phyloP scores from a whole-genome alignment of 148 eudicot species.

The Persicaria maculosa region DNA sequence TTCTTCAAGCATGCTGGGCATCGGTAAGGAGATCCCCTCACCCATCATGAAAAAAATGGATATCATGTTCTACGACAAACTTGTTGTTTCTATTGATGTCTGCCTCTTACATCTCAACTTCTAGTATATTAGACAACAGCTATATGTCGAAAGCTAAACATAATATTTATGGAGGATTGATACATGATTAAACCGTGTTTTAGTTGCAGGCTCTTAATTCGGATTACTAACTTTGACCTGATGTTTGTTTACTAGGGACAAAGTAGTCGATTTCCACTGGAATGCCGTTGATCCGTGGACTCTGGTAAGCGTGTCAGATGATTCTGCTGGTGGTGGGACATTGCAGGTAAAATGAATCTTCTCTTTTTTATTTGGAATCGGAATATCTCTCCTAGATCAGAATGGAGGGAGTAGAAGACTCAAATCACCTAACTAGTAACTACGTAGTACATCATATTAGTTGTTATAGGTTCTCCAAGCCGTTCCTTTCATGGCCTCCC shows the following conservation, averaged over 20 bases:
- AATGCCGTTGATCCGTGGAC: constrained; percentile 91
- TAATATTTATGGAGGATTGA: not conserved
- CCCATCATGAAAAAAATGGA: not conserved
- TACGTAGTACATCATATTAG: no score
- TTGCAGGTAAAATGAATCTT: constrained; percentile 48
- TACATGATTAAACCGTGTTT: not conserved
- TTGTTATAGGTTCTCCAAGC: not conserved
- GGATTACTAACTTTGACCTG: no score
- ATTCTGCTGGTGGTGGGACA: constrained; percentile 90
- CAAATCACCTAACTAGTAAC: no score
- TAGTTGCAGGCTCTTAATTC: not conserved
- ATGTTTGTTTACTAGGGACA: constrained; percentile 40
- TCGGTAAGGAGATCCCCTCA: constrained; percentile 36
- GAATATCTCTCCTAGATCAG: not conserved
- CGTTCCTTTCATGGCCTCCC: not conserved
- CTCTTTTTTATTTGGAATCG: not conserved
- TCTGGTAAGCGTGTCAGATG: constrained; percentile 90
- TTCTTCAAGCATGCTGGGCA: constrained; percentile 90
- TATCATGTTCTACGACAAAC: not conserved
- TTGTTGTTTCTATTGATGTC: not conserved
- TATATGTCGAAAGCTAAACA: no score
- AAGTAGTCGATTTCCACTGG: constrained; percentile 94
- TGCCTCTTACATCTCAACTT: not conserved
- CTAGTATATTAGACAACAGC: not conserved
- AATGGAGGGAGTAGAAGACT: no score